Percentiles rank a stretch among this genome's conserved stretches.
phyloP scores from a whole-genome alignment of 2,329 filamentous ascomycete species.

The Nakataea oryzae region DNA sequence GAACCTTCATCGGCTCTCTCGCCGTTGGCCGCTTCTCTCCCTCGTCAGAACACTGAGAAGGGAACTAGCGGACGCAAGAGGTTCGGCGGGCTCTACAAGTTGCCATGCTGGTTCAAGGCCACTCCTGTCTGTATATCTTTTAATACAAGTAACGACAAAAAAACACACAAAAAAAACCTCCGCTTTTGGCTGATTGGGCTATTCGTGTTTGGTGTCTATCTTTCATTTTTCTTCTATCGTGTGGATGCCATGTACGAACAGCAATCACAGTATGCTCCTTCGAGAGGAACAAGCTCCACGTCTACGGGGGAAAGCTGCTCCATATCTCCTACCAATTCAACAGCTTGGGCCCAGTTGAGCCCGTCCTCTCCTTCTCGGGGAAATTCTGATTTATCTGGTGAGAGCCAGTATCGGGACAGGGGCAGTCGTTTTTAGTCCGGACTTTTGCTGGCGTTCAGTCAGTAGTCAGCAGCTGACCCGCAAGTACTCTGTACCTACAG shows the following conservation, averaged over 20 bases:
- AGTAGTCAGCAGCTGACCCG: no score
- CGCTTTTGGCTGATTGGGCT: neutral
- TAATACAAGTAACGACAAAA: neutral
- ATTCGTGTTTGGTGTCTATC: neutral
- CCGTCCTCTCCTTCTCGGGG: neutral
- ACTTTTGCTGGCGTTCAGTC: neutral
- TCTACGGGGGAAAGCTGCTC: neutral
- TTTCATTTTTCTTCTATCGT: neutral
- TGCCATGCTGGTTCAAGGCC: slow-evolving; percentile 4
- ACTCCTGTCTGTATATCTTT: neutral
- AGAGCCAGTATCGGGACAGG: no score
- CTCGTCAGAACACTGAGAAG: slow-evolving; percentile 34
- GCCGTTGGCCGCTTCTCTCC: slow-evolving; percentile 60
- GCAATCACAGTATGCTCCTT: no score
- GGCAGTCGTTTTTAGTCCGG: no score
- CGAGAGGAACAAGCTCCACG: no score
- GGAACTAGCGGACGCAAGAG: neutral
- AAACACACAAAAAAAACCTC: neutral
- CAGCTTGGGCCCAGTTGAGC: neutral
- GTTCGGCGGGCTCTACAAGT: neutral
- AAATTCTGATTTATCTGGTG: neutral
- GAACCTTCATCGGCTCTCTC: slow-evolving; percentile 78
- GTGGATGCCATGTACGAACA: neutral
- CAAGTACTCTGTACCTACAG: neutral
- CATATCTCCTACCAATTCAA: neutral